Percentiles rank a stretch among this genome's conserved stretches.
phyloP scores from a whole-genome alignment of 352 stramenopile genomes.

The Pythium aristosporum region DNA sequence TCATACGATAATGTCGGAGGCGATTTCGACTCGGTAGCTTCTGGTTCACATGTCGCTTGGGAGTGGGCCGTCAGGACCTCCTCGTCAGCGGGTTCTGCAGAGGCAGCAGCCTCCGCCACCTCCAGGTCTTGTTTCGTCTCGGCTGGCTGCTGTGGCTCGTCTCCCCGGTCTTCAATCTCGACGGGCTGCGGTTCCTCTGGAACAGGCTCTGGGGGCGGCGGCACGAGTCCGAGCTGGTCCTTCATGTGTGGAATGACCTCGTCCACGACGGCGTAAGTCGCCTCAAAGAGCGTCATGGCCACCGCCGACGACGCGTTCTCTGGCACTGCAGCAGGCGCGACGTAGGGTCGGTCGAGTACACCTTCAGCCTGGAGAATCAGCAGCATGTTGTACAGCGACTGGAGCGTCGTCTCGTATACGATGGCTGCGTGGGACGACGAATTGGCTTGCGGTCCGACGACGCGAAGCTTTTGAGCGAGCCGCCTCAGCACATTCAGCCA shows the following conservation, averaged over 20 bases:
- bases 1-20: neutral
- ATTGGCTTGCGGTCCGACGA: conserved; percentile 15
- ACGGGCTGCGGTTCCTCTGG: conserved; percentile 20
- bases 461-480: conserved; percentile 68
- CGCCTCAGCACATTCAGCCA: conserved; percentile 79
- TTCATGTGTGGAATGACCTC: conserved; percentile 74
- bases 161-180: conserved; percentile 24
- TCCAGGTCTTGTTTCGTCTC: conserved; percentile 3
- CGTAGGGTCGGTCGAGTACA: conserved; percentile 56
- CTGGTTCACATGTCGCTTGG: conserved; percentile 6
- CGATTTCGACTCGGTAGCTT: neutral
- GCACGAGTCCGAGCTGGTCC: conserved; percentile 64
- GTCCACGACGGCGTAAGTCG: conserved; percentile 73
- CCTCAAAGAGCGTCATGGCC: conserved; percentile 54
- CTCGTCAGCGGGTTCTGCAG: neutral
- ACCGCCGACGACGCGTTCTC: neutral
- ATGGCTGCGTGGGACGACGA: conserved; percentile 50
- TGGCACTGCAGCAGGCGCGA: conserved; percentile 3
- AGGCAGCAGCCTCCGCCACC: neutral
- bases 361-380: conserved; percentile 80
- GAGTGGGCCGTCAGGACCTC: conserved; percentile 8
- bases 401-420: conserved; percentile 84
- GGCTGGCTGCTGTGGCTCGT: neutral
- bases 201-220: conserved; percentile 25
- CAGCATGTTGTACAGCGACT: conserved; percentile 86